Conservation (phyloP, 768 basidiomycete species). For the Russula olivacea region DNA sequence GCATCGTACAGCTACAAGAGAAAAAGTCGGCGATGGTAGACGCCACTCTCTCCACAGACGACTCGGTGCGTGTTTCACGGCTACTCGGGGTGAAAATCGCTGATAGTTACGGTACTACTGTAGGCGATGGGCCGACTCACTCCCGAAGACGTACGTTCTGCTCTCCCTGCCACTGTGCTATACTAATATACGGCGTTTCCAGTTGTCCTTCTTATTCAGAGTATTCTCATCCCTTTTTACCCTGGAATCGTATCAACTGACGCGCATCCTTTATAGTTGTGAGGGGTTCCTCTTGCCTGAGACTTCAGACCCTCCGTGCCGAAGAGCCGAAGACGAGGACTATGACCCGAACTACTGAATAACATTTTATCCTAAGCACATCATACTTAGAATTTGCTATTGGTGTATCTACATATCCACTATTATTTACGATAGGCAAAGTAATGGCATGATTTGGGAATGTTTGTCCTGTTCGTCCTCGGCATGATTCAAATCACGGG, state of each 20-base stretch:
- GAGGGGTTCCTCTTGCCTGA: background rate
- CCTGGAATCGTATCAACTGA: background rate
- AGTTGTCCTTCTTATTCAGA: slow-evolving; percentile 45
- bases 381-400: background rate
- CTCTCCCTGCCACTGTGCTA: background rate
- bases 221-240: slow-evolving; percentile 29
- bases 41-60: slow-evolving; percentile 77
- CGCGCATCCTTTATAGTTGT: slow-evolving; percentile 4
- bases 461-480: slow-evolving; percentile 10
- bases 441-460: background rate
- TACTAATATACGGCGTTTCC: slow-evolving; percentile 13
- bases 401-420: background rate
- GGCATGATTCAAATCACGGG: background rate
- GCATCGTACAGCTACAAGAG: slow-evolving; percentile 95
- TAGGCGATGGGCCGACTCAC: slow-evolving; percentile 92
- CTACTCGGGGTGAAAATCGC: background rate
- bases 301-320: background rate
- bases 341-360: background rate
- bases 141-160: slow-evolving; percentile 53
- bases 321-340: background rate
- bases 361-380: background rate
- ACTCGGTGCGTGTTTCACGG: slow-evolving; percentile 47
- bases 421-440: background rate
- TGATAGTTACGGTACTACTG: slow-evolving; percentile 15
- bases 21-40: slow-evolving; percentile 96